Evolutionary conservation across 2,329 filamentous ascomycete genomes (phyloP).

Genomic region (Fusarium beomiforme): DNA sequence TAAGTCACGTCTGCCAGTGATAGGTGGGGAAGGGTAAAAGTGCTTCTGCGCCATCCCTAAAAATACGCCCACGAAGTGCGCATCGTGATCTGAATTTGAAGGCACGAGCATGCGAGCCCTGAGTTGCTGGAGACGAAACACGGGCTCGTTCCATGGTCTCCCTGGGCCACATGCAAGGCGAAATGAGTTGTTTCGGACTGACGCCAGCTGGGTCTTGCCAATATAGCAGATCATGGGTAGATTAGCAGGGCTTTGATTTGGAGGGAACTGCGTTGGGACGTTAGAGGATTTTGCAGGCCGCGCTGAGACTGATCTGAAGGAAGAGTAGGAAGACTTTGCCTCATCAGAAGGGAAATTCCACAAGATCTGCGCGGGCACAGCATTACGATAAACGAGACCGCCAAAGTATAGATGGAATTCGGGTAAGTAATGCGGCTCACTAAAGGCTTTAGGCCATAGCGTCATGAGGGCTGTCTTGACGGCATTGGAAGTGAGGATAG

Average conservation of each 20-base stretch:
- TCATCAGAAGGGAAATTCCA: slow-evolving; percentile 55
- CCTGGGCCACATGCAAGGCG: slow-evolving; percentile 55
- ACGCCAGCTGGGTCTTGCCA: slow-evolving; percentile 56
- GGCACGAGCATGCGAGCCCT: slow-evolving; percentile 60
- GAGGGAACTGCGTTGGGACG: slow-evolving; percentile 34
- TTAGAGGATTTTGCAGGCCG: slow-evolving; percentile 46
- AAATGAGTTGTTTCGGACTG: slow-evolving; percentile 59
- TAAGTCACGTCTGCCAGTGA: slow-evolving; percentile 38
- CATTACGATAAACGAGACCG: slow-evolving; percentile 55
- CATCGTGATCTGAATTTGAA: slow-evolving; percentile 59
- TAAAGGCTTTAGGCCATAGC: slow-evolving; percentile 54
- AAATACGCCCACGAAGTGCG: slow-evolving; percentile 62
- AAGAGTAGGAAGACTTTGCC: slow-evolving; percentile 41
- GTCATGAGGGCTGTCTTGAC: slow-evolving; percentile 57
- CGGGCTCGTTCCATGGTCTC: slow-evolving; percentile 55
- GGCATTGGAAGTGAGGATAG: slow-evolving; percentile 51
- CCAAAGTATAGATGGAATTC: slow-evolving; percentile 64
- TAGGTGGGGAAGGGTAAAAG: slow-evolving; percentile 53
- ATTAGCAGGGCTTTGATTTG: slow-evolving; percentile 34
- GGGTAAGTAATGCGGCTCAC: slow-evolving; percentile 42
- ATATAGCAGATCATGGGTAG: slow-evolving; percentile 57
- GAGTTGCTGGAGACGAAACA: slow-evolving; percentile 58
- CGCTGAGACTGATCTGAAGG: slow-evolving; percentile 51
- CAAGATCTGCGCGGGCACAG: slow-evolving; percentile 57
- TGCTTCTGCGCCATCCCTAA: slow-evolving; percentile 66